These are phyloP conservation scores for Parathielavia appendiculata DNA, from an alignment of 495 filamentous ascomycete species.

Conservation along the genomic window DNA sequence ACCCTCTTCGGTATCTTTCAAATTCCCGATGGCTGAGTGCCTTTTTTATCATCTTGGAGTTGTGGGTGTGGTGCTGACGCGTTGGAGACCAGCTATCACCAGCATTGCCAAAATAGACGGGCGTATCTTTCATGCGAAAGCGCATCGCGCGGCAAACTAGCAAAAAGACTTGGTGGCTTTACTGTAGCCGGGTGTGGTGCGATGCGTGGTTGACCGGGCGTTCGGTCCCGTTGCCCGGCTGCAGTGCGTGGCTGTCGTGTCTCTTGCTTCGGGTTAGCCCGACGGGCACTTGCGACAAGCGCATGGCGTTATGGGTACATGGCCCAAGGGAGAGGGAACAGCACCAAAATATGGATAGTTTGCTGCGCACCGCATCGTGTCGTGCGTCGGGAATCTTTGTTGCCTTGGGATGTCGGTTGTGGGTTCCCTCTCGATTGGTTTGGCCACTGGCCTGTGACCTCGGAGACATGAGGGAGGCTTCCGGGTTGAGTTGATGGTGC, in stretches of 20 bases:
- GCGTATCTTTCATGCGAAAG: background rate
- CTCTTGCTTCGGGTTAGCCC: background rate
- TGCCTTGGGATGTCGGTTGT: background rate
- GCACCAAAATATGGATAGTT: background rate
- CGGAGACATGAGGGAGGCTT: background rate
- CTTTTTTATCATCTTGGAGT: too few relatives aligned
- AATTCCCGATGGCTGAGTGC: too few relatives aligned
- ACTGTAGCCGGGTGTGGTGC: background rate
- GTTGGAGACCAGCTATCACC: too few relatives aligned
- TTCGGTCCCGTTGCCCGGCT: constrained; percentile 11
- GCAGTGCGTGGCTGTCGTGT: background rate
- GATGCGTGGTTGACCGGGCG: constrained; percentile 7
- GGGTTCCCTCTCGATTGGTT: constrained; percentile 1
- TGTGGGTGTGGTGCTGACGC: background rate
- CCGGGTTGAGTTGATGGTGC: background rate
- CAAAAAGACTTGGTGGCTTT: background rate
- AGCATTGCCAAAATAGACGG: background rate
- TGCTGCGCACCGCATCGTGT: constrained; percentile 5
- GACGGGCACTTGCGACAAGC: background rate
- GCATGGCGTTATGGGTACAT: background rate
- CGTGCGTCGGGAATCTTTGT: constrained; percentile 2
- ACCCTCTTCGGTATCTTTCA: too few relatives aligned
- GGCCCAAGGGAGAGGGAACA: constrained; percentile 1
- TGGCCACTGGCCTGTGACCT: background rate
- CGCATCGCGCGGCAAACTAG: background rate